phyloP scores from a whole-genome alignment of 768 basidiomycete species.

The Naganishia friedmannii region DNA sequence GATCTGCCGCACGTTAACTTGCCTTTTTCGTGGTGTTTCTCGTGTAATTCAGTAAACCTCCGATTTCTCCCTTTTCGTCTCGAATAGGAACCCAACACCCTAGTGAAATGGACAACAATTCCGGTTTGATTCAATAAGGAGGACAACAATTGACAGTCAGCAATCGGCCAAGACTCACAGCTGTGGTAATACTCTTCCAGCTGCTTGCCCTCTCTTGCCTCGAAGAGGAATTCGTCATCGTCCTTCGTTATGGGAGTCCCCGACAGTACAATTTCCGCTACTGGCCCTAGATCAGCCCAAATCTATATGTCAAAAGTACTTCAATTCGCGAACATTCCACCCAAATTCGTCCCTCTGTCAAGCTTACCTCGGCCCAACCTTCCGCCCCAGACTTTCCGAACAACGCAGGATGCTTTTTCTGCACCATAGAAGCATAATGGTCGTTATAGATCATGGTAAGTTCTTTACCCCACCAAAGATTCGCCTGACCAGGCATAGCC shows the following conservation, averaged over 20 bases:
- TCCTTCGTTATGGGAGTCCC: constrained; percentile 46
- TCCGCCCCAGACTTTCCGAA: constrained; percentile 46
- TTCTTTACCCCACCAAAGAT: constrained; percentile 49
- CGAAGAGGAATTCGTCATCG: constrained; percentile 38
- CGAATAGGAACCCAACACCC: constrained; percentile 44
- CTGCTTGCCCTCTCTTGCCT: constrained; percentile 4
- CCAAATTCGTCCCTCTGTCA: too few species aligned
- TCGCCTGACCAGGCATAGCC: constrained; percentile 36
- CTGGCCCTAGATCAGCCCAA: constrained; percentile 43
- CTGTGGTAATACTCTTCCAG: constrained; percentile 42
- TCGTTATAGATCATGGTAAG: constrained; percentile 48
- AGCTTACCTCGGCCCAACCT: constrained; percentile 41
- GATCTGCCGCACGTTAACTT: neutral
- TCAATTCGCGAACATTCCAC: neutral
- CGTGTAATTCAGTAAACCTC: constrained; percentile 48
- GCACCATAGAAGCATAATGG: constrained; percentile 43
- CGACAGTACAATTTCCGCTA: constrained; percentile 42
- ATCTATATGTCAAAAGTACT: constrained; percentile 32
- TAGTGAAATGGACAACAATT: constrained; percentile 25
- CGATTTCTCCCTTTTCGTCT: constrained; percentile 42
- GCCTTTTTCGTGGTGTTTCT: constrained; percentile 46
- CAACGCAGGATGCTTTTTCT: constrained; percentile 45
- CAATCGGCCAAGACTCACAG: constrained; percentile 30
- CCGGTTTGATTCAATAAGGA: constrained; percentile 37
- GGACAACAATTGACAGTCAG: constrained; percentile 40